phyloP scores from a whole-genome alignment of 441 rosid genomes.

The Populus hybrid region DNA sequence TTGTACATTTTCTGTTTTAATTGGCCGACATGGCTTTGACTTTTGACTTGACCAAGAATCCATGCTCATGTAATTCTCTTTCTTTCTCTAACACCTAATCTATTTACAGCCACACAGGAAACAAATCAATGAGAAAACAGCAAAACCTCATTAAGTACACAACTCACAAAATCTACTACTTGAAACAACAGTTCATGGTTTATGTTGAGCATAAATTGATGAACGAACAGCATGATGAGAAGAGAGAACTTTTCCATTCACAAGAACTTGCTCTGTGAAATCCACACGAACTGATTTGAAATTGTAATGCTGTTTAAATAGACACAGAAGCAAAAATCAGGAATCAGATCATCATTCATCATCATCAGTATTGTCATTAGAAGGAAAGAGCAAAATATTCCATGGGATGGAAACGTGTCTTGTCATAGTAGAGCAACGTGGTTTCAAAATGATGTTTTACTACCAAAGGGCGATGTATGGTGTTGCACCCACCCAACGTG shows the following conservation, averaged over 20 bases:
- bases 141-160: background rate
- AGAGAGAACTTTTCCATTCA: constrained; percentile 52
- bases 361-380: background rate
- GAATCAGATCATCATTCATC: background rate
- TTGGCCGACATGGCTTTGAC: background rate
- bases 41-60: background rate
- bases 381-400: background rate
- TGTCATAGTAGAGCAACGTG: background rate
- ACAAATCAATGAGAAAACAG: constrained; percentile 5
- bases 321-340: background rate
- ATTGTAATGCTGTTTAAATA: constrained; percentile 38
- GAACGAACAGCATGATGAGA: constrained; percentile 36
- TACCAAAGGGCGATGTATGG: background rate
- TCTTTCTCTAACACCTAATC: constrained; percentile 7
- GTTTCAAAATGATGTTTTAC: background rate
- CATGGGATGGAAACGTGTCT: background rate
- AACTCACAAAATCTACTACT: constrained; percentile 14
- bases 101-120: constrained; percentile 26
- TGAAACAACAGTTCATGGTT: constrained; percentile 37
- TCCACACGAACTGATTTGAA: constrained; percentile 69
- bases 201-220: constrained; percentile 62
- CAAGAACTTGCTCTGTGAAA: constrained; percentile 57
- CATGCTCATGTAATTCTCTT: background rate
- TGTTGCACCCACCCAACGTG: background rate
- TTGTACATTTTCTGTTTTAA: background rate